Evolutionary conservation across 2,329 filamentous ascomycete species (phyloP).

Genomic region (Colletotrichum plurivorum): DNA sequence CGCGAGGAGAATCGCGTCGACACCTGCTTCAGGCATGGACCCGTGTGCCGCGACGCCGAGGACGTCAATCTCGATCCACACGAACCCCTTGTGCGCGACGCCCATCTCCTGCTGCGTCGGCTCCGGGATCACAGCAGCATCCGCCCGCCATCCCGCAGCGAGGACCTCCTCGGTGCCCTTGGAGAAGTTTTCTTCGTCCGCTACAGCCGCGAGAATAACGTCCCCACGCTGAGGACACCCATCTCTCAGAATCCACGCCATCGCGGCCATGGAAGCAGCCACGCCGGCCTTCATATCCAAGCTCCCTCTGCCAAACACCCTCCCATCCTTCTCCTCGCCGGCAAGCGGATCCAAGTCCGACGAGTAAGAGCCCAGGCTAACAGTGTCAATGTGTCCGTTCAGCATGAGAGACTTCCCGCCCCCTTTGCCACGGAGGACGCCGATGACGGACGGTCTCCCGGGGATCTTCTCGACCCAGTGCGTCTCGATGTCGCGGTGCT

Average conservation of each 20-base stretch:
- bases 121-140: slow-evolving; percentile 65
- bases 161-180: slow-evolving; percentile 66
- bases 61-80: slow-evolving; percentile 59
- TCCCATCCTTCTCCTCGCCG: slow-evolving; percentile 53
- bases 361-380: slow-evolving; percentile 60
- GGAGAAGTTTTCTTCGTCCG: slow-evolving; percentile 66
- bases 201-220: slow-evolving; percentile 66
- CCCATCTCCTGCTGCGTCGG: slow-evolving; percentile 59
- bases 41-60: slow-evolving; percentile 59
- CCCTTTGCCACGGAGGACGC: slow-evolving; percentile 60
- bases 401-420: slow-evolving; percentile 64
- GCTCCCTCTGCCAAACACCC: slow-evolving; percentile 61
- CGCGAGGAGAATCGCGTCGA: slow-evolving; percentile 64
- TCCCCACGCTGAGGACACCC: slow-evolving; percentile 59
- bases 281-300: slow-evolving; percentile 68
- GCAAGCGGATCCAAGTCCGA: slow-evolving; percentile 58
- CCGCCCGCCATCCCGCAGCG: slow-evolving; percentile 65
- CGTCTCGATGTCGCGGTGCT: slow-evolving; percentile 64
- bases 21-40: slow-evolving; percentile 57
- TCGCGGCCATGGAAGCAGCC: slow-evolving; percentile 60
- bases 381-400: slow-evolving; percentile 68
- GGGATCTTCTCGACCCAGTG: slow-evolving; percentile 62
- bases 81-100: slow-evolving; percentile 66
- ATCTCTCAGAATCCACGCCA: slow-evolving; percentile 45
- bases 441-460: slow-evolving; percentile 66